Evolutionary conservation across 805 yeast genomes (phyloP).

Genomic region (Starmerella apis): DNA sequence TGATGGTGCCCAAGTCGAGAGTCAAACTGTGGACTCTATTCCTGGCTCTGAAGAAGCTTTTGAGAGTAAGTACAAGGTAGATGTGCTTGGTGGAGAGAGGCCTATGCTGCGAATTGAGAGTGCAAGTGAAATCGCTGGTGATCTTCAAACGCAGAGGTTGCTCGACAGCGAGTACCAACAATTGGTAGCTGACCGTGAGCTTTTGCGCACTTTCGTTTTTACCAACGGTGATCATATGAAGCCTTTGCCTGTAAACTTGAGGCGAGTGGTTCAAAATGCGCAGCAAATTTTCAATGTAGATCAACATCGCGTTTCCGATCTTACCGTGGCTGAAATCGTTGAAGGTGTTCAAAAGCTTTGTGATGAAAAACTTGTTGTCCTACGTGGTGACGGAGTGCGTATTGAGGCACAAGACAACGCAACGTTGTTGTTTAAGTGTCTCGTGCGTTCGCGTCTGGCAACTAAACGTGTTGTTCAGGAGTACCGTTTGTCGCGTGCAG

Average conservation of each 20-base stretch:
- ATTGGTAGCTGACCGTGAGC: constrained; percentile 61
- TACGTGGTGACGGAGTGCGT: constrained; percentile 72
- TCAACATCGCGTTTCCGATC: constrained; percentile 78
- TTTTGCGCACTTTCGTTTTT: constrained; percentile 71
- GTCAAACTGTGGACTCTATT: constrained; percentile 87
- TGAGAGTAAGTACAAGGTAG: constrained; percentile 75
- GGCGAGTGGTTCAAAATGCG: constrained; percentile 93
- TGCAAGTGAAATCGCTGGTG: constrained; percentile 85
- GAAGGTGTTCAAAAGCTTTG: constrained; percentile 59
- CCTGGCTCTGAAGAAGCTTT: constrained; percentile 84
- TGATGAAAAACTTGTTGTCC: constrained; percentile 49
- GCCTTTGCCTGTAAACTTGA: constrained; percentile 95
- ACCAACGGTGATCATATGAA: constrained; percentile 89
- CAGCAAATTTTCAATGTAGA: constrained; percentile 95
- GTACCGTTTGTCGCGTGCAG: constrained; percentile 66
- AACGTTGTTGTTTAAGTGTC: constrained; percentile 75
- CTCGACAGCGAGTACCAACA: constrained; percentile 80
- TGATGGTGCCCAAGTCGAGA: constrained; percentile 96
- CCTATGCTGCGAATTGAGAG: constrained; percentile 67
- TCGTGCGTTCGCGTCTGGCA: constrained; percentile 85
- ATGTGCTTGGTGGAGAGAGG: constrained; percentile 58
- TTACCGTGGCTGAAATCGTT: constrained; percentile 74
- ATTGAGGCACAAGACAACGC: constrained; percentile 90
- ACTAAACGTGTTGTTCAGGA: constrained; percentile 87
- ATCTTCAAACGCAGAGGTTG: constrained; percentile 64